Conservation (phyloP, 2,329 filamentous ascomycete species). For the Zymoseptoria ardabiliae region DNA sequence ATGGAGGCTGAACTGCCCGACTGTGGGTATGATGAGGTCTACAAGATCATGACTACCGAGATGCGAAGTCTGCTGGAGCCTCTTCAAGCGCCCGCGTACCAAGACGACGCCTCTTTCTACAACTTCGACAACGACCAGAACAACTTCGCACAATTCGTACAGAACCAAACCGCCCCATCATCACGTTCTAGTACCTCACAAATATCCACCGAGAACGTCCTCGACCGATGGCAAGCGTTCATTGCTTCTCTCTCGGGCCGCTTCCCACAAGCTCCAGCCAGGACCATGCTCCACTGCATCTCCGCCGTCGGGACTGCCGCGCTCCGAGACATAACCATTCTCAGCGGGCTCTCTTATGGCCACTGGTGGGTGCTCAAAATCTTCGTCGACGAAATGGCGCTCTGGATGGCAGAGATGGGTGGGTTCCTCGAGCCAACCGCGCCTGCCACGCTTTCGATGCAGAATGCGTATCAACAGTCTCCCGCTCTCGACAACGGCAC, state of each 20-base stretch:
- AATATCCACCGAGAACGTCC: constrained; percentile 51
- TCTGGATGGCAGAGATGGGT: constrained; percentile 81
- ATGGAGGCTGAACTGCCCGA: constrained; percentile 51
- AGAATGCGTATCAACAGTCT: constrained; percentile 16
- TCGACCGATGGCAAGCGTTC: constrained; percentile 73
- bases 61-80: constrained; percentile 66
- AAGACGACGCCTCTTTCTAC: constrained; percentile 34
- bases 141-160: constrained; percentile 36
- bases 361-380: constrained; percentile 94
- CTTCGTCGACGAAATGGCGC: constrained; percentile 89
- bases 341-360: constrained; percentile 73
- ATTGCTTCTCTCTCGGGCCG: constrained; percentile 59
- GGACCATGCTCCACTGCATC: constrained; percentile 69
- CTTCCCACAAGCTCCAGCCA: constrained; percentile 66
- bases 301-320: constrained; percentile 68
- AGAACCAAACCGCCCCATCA: constrained; percentile 23
- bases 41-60: constrained; percentile 50
- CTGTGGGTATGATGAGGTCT: constrained; percentile 49
- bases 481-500: constrained; percentile 21
- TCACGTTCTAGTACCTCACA: constrained; percentile 28
- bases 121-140: constrained; percentile 36
- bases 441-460: constrained; percentile 3
- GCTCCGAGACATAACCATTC: constrained; percentile 73
- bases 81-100: constrained; percentile 39
- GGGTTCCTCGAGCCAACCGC: constrained; percentile 62